These are phyloP conservation scores for Zymoseptoria ardabiliae DNA, from an alignment of 2,329 filamentous ascomycete species.

Conservation along the genomic window DNA sequence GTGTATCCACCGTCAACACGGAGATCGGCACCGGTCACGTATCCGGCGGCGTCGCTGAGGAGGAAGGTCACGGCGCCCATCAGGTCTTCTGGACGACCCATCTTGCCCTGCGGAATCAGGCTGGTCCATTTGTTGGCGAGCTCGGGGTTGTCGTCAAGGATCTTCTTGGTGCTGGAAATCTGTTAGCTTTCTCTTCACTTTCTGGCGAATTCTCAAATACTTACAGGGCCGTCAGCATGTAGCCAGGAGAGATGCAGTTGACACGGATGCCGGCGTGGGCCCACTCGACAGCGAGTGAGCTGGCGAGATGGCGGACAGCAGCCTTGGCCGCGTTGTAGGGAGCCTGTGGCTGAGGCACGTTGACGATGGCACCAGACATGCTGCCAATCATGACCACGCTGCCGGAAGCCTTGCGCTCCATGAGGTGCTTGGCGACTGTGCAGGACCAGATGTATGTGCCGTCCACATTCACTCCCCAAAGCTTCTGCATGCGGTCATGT, in stretches of 20 bases:
- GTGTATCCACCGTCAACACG: slow-evolving; percentile 39
- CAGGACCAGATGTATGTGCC: slow-evolving; percentile 87
- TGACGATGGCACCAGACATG: slow-evolving; percentile 92
- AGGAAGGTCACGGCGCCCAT: slow-evolving; percentile 90
- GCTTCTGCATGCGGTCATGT: slow-evolving; percentile 81
- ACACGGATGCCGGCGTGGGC: slow-evolving; percentile 79
- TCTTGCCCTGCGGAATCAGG: slow-evolving; percentile 85
- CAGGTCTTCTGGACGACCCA: slow-evolving; percentile 84
- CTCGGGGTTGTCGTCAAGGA: slow-evolving; percentile 86
- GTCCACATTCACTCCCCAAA: slow-evolving; percentile 90
- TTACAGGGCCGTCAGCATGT: slow-evolving; percentile 92
- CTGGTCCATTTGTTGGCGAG: slow-evolving; percentile 86
- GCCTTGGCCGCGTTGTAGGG: slow-evolving; percentile 94
- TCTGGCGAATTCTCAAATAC: slow-evolving; percentile 28
- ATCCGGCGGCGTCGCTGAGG: slow-evolving; percentile 68
- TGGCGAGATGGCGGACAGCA: slow-evolving; percentile 78
- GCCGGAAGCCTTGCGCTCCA: slow-evolving; percentile 69
- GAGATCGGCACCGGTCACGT: slow-evolving; percentile 52
- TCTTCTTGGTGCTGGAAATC: slow-evolving; percentile 70
- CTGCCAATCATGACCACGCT: slow-evolving; percentile 93
- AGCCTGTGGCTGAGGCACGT: slow-evolving; percentile 86
- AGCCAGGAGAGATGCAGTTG: slow-evolving; percentile 91
- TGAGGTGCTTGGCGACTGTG: slow-evolving; percentile 77
- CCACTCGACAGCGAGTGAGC: slow-evolving; percentile 90
- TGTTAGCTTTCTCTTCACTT: slow-evolving; percentile 7